Conservation (phyloP, 441 rosid species). For the Hura crepitans region DNA sequence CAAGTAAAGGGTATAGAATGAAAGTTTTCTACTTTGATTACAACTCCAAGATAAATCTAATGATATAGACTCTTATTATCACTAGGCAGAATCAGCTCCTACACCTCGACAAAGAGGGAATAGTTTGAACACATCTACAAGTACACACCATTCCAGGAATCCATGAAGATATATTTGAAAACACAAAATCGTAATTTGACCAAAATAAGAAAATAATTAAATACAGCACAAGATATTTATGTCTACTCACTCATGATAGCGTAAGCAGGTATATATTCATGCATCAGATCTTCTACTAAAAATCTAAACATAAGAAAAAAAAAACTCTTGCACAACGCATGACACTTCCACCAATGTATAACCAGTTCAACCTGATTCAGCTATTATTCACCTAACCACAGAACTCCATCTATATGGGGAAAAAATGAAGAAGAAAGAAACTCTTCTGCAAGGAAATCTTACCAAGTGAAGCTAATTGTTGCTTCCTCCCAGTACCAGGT, state of each 20-base stretch:
- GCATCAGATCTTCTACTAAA: constrained; percentile 9
- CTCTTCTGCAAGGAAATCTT: constrained; percentile 22
- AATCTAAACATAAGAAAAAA: background rate
- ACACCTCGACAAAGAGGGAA: background rate
- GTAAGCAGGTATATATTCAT: no score
- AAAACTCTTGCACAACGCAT: background rate
- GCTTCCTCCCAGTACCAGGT: constrained; percentile 84
- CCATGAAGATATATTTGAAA: background rate
- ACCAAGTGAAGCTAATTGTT: constrained; percentile 64
- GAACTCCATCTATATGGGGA: background rate
- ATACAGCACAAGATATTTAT: background rate
- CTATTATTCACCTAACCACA: constrained; percentile 3
- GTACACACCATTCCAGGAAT: background rate
- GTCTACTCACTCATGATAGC: background rate
- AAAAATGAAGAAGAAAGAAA: background rate
- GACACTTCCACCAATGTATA: constrained; percentile 7
- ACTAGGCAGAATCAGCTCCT: background rate
- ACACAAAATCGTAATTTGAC: background rate
- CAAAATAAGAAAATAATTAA: background rate
- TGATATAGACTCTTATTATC: background rate
- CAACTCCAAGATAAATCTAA: background rate
- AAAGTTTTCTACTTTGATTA: background rate
- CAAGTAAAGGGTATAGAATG: constrained; percentile 11
- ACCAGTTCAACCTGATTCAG: constrained; percentile 1
- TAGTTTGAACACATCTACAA: background rate